Evolutionary conservation across 768 basidiomycete species (phyloP), one percentile per base, ranked within the genome.

Genomic region (Chalciporus chontae): DNA sequence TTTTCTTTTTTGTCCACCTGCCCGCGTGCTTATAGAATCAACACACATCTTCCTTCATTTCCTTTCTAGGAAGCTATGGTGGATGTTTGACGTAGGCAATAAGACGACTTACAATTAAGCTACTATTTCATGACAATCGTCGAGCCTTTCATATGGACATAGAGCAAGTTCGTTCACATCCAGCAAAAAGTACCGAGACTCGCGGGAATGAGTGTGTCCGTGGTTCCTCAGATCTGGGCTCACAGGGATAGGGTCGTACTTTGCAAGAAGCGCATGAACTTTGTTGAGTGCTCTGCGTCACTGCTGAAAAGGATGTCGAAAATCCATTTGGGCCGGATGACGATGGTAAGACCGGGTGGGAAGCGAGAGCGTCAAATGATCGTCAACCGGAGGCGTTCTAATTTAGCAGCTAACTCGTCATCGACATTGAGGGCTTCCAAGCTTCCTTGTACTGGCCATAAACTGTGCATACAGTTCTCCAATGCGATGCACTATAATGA

Each of bases 321-420:
- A 37, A 57, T 60, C 59, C 59, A 60, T 31, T 60, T 61, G 13
- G 59, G 59, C 24, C 61, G 59, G 49, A 60, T 57, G 8, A 61
- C 59, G n/a, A 61, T 51, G 29, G 59, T 60, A 38, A 61, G 40
- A 8, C 59, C 44, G 6, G 52, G 50, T 18, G 59, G 47, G n/a
- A 51, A 51, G 29, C 59, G 59, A 8, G 59, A 17, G n/a, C n/a
- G n/a, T n/a, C n/a, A n/a, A n/a, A n/a, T n/a, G n/a, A n/a, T n/a
- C 21, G 21, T 21, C 21, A 21, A 21, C 21, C 21, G 21, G 21
- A 21, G 21, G 21, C 4, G 21, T 21, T 21, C 21, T 21, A 21
- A 21, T 21, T 21, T 21, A 21, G 21, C 21, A 21, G 21, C 21
- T 21, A 21, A 21, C 21, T 21, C 21, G 4, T 21, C 21, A 21